These are phyloP conservation scores for Clonostachys byssicola DNA, from an alignment of 2,329 filamentous ascomycete genomes.

Conservation along the genomic window DNA sequence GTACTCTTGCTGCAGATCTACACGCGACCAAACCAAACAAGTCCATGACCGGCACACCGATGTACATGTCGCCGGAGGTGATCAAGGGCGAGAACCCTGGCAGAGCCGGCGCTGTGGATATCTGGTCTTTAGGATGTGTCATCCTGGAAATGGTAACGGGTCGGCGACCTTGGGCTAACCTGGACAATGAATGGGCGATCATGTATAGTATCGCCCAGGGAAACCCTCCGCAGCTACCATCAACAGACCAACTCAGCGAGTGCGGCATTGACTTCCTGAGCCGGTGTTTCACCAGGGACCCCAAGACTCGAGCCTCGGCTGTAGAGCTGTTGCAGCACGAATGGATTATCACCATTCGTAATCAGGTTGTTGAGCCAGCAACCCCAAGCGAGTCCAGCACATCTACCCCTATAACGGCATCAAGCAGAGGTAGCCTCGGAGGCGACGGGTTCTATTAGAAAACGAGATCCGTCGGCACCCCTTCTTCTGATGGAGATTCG, in stretches of 20 bases:
- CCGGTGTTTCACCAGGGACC: slow-evolving; percentile 83
- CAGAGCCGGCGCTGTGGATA: slow-evolving; percentile 82
- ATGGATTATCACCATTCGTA: slow-evolving; percentile 71
- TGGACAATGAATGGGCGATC: slow-evolving; percentile 99
- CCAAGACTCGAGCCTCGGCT: slow-evolving; percentile 72
- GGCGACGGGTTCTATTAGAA: slow-evolving; percentile 22
- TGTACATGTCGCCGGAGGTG: slow-evolving; percentile 99
- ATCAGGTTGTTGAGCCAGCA: slow-evolving; percentile 58
- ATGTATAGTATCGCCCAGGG: slow-evolving; percentile 99
- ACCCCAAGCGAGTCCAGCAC: slow-evolving; percentile 55
- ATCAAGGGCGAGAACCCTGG: slow-evolving; percentile 85
- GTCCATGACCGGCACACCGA: slow-evolving; percentile 95
- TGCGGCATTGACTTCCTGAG: slow-evolving; percentile 84
- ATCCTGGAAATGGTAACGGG: slow-evolving; percentile 98
- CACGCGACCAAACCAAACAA: slow-evolving; percentile 66
- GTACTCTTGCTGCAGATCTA: slow-evolving; percentile 67
- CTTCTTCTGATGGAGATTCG: not conserved
- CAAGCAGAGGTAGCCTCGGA: slow-evolving; percentile 19
- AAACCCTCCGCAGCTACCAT: slow-evolving; percentile 83
- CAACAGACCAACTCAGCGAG: slow-evolving; percentile 76
- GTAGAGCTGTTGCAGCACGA: slow-evolving; percentile 90
- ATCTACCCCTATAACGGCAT: slow-evolving; percentile 26
- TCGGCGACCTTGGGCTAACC: slow-evolving; percentile 85
- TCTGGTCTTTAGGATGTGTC: slow-evolving; percentile 96
- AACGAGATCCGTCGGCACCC: not conserved